Conservation (phyloP, 2,329 filamentous ascomycete species). For the Colletotrichum sp. region DNA sequence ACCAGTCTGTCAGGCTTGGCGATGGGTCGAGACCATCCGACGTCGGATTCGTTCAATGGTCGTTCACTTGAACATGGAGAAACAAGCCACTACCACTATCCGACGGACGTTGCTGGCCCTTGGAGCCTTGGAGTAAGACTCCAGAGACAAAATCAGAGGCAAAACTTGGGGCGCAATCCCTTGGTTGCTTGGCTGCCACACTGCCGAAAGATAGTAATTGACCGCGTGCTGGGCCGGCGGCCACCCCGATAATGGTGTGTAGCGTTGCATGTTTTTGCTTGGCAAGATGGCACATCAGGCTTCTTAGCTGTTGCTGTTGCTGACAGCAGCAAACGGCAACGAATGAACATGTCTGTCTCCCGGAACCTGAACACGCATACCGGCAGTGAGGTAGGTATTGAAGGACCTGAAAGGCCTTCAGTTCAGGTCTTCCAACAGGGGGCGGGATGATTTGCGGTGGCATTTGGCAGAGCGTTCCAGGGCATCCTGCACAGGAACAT, state of each 20-base stretch:
- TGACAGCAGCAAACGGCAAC: neutral
- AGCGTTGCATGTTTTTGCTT: neutral
- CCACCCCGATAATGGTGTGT: conserved; percentile 13
- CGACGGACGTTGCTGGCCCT: neutral
- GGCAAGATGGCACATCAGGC: neutral
- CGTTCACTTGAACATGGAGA: neutral
- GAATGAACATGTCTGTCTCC: neutral
- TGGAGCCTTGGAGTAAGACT: neutral
- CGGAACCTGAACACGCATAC: neutral
- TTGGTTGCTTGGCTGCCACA: neutral
- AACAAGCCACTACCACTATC: neutral
- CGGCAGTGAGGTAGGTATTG: neutral
- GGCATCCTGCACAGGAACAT: conserved; percentile 9
- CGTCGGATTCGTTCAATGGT: neutral
- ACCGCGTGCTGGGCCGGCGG: conserved; percentile 2
- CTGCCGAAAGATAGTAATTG: neutral
- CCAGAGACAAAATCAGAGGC: neutral
- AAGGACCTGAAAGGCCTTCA: neutral
- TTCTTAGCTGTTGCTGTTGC: neutral
- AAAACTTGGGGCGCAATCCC: neutral
- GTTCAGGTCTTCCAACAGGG: neutral
- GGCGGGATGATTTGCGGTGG: conserved; percentile 7
- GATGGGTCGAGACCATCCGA: conserved; percentile 4
- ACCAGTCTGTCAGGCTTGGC: neutral
- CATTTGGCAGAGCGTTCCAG: neutral